Evolutionary conservation across 176 grass and related monocot genomes (phyloP).

Genomic region (Paspalum notatum): DNA sequence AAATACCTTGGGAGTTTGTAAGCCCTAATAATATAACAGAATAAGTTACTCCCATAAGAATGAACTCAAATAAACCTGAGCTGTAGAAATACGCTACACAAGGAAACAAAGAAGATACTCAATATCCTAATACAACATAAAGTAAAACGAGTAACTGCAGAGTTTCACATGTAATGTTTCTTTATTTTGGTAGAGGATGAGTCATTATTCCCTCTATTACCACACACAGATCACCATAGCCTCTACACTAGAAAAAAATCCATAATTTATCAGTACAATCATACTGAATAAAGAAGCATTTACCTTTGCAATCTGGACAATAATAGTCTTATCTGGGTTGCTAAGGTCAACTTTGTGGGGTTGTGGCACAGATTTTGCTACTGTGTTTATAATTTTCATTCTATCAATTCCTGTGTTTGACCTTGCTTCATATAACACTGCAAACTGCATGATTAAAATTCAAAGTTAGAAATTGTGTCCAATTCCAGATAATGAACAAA

Average conservation of each 20-base stretch:
- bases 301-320: conserved; percentile 96
- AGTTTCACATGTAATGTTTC: background rate
- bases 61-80: background rate
- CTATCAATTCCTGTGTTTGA: conserved; percentile 94
- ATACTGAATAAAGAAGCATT: conserved; percentile 20
- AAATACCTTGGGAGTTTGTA: background rate
- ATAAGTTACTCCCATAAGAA: background rate
- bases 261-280: background rate
- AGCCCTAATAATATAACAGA: background rate
- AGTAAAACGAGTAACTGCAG: background rate
- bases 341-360: conserved; percentile 94
- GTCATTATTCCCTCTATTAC: background rate
- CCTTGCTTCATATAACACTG: conserved; percentile 90
- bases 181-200: background rate
- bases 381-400: conserved; percentile 96
- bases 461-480: conserved; percentile 10
- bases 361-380: conserved; percentile 82
- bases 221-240: background rate
- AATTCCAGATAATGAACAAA: conserved; percentile 24
- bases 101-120: background rate
- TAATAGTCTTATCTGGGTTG: conserved; percentile 80
- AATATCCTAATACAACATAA: background rate
- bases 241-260: background rate
- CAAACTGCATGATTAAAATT: conserved; percentile 66
- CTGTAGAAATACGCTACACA: background rate